Base-by-base conservation (phyloP, 257 asterid genomes). In the Solanum dulcamara region DNA sequence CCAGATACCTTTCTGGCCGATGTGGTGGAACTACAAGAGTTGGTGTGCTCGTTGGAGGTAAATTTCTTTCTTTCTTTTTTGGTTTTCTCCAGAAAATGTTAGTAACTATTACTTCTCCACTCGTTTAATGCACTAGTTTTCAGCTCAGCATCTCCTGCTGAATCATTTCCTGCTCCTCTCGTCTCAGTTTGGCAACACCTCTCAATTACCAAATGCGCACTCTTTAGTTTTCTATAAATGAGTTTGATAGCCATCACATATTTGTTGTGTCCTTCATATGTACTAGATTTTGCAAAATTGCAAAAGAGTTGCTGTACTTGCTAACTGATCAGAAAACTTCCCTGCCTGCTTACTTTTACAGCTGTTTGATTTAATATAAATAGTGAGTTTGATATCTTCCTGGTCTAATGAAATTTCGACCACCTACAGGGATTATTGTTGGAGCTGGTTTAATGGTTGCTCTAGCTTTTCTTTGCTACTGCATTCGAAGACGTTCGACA, bases 31-130 rank as follows among this genome's bases (percentile, higher is more conserved):
- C 81, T 33, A 81, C 88, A 70, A 92, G 85, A 86, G 83, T 89
- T 33, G 94, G 90, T 84, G 77, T 92, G 83, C 94, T 95, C 42
- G n/a, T 93, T 77, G 98, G 91, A 92, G 98, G 98, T 94, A 92
- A 50, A 51, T 46, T 15, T 55, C 28, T 28, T 68, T 18, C 9
- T n/a, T 46, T n/a, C n/a, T n/a, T 28, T 42, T 26, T 75, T 7
- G 81, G 14, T 40, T 3, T 42, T 75, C 37, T 75, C 5, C 60
- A 44, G 60, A 75, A 42, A 42, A 44, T 75, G 60, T 44, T 40
- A 0, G 51, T 71, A 22, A 68, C 46, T 28, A 68, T 68, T 37
- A 70, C 50, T 71, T 71, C 22, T 71, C 80, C 30, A 22, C 20
- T 71, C 20, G 53, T 71, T 38, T 71, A 71, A 71, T 38, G 80